Percentiles rank a stretch among this genome's conserved stretches.
phyloP scores from a whole-genome alignment of 768 basidiomycete genomes.

The Inosperma sp. region DNA sequence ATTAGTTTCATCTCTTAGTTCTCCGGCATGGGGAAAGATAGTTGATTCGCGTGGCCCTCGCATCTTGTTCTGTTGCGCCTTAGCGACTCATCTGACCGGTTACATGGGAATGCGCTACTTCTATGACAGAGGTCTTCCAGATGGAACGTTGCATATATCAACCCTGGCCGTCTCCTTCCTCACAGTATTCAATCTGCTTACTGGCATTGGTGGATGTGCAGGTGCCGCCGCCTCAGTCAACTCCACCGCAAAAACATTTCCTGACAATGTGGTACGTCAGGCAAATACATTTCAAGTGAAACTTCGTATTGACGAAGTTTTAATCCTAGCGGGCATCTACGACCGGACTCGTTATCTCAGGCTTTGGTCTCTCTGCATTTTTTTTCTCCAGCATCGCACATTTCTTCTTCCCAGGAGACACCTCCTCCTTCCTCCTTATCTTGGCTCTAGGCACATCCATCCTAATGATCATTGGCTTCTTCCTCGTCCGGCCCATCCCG shows the following conservation, averaged over 20 bases:
- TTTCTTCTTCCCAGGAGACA: constrained; percentile 68
- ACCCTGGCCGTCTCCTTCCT: constrained; percentile 46
- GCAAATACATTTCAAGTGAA: neutral
- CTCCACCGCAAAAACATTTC: constrained; percentile 78
- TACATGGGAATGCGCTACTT: constrained; percentile 71
- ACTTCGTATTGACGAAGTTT: constrained; percentile 4
- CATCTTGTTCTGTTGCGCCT: constrained; percentile 56
- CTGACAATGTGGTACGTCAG: constrained; percentile 56
- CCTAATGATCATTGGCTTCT: constrained; percentile 75
- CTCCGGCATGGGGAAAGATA: constrained; percentile 74
- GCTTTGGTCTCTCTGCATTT: constrained; percentile 90
- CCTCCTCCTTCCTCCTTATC: constrained; percentile 69
- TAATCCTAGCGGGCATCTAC: constrained; percentile 61
- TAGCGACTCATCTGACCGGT: constrained; percentile 57
- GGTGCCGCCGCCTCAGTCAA: constrained; percentile 72
- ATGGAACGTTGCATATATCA: constrained; percentile 33
- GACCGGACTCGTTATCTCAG: constrained; percentile 76
- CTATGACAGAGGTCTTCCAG: constrained; percentile 51
- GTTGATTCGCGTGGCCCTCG: constrained; percentile 73
- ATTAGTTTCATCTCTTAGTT: no score
- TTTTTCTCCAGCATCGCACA: constrained; percentile 78
- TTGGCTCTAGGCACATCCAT: constrained; percentile 74
- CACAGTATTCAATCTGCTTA: constrained; percentile 60
- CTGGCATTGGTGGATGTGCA: constrained; percentile 72
- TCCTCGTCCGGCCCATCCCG: constrained; percentile 68